Evolutionary conservation across 2,329 filamentous ascomycete species (phyloP).

Genomic region (Cladosporium sp.): DNA sequence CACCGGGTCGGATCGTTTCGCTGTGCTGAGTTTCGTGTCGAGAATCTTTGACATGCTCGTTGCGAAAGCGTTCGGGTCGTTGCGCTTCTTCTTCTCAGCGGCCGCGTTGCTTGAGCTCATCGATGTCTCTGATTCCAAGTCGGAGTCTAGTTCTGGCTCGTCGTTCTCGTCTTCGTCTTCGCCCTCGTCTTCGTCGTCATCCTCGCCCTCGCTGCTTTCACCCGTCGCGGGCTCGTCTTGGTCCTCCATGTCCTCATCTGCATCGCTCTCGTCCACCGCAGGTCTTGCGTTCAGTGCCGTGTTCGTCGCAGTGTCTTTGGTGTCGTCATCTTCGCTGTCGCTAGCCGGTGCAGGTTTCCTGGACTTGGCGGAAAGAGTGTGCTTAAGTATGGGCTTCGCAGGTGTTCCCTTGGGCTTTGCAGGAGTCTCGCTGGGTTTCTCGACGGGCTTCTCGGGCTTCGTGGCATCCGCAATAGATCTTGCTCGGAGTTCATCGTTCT

Average conservation of each 20-base stretch:
- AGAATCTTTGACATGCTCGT: constrained; percentile 93
- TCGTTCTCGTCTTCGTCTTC: constrained; percentile 41
- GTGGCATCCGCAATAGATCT: constrained; percentile 10
- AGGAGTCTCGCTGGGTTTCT: constrained; percentile 1
- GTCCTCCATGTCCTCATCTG: constrained; percentile 16
- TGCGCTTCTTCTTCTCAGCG: constrained; percentile 68
- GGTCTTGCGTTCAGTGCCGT: constrained; percentile 19
- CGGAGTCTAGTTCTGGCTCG: constrained; percentile 35
- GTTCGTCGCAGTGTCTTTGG: constrained; percentile 36
- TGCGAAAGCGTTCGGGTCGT: constrained; percentile 87
- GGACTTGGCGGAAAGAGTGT: constrained; percentile 9
- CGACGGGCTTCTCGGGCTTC: constrained; percentile 15
- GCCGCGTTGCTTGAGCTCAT: constrained; percentile 24
- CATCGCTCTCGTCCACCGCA: constrained; percentile 18
- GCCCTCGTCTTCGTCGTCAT: constrained; percentile 38
- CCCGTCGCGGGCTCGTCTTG: constrained; percentile 24
- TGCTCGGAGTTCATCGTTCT: constrained; percentile 14
- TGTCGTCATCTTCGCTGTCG: constrained; percentile 31
- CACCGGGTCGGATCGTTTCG: constrained; percentile 85
- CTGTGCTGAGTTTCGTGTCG: constrained; percentile 76
- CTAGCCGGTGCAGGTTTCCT: constrained; percentile 6
- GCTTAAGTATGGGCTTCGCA: constrained; percentile 21
- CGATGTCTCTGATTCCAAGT: constrained; percentile 22
- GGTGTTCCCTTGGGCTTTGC: constrained; percentile 16
- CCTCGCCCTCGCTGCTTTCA: constrained; percentile 34